Evolutionary conservation across 192 early-diverging fungal genomes (phyloP).

Genomic region (Backusella westeae): DNA sequence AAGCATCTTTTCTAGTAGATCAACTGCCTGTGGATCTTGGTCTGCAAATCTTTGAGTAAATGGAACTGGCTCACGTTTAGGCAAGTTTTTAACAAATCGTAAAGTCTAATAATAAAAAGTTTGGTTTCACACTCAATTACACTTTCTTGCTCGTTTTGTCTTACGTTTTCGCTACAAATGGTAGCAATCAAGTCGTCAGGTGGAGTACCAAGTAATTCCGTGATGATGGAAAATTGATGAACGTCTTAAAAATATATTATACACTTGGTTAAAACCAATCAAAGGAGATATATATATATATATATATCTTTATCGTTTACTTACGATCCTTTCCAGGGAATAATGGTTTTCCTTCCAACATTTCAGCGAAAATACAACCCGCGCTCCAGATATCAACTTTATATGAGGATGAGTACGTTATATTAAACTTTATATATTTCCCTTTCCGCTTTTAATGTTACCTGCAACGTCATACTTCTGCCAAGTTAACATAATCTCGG

Average conservation of each 20-base stretch:
- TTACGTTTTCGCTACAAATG: conserved; percentile 87
- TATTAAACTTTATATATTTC: background rate
- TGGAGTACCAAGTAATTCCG: conserved; percentile 87
- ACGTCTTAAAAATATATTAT: conserved; percentile 56
- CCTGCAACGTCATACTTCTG: conserved; percentile 93
- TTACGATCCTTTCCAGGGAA: conserved; percentile 93
- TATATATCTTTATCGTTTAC: conserved; percentile 21
- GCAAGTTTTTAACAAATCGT: conserved; percentile 85
- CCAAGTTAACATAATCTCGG: conserved; percentile 98
- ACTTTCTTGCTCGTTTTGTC: background rate
- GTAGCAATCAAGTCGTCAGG: conserved; percentile 90
- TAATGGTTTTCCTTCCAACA: conserved; percentile 90
- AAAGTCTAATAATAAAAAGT: conserved; percentile 56
- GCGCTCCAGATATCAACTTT: conserved; percentile 90
- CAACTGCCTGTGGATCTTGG: conserved; percentile 75
- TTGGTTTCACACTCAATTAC: background rate
- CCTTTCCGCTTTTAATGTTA: background rate
- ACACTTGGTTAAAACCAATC: background rate
- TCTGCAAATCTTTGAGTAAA: conserved; percentile 76
- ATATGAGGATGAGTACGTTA: background rate
- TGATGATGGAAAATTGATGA: conserved; percentile 94
- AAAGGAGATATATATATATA: background rate
- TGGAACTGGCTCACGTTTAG: conserved; percentile 75
- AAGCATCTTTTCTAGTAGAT: conserved; percentile 87
- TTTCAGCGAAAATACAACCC: conserved; percentile 94